Conservation (phyloP, 495 filamentous ascomycete genomes). For the Talaromyces proteolyticus region DNA sequence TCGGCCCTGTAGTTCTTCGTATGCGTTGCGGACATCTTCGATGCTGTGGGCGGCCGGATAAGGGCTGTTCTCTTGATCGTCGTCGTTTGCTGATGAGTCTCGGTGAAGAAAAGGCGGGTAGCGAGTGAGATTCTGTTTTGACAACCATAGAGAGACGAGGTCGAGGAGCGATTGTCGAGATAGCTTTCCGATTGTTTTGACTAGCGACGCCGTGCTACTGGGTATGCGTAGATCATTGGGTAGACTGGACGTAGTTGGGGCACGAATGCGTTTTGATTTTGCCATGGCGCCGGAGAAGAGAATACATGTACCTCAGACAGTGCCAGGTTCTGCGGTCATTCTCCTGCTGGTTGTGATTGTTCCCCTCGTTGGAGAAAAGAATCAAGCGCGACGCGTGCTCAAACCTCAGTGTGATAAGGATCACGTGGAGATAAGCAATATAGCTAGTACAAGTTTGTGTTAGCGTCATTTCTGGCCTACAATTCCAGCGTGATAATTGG, state of each 20-base stretch:
- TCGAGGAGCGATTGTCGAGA: constrained; percentile 64
- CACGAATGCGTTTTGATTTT: constrained; percentile 25
- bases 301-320: background rate
- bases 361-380: too few relatives aligned
- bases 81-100: constrained; percentile 14
- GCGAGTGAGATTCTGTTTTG: constrained; percentile 50
- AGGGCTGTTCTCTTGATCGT: constrained; percentile 38
- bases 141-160: constrained; percentile 69
- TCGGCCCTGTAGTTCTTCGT: constrained; percentile 44
- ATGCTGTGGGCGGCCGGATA: constrained; percentile 58
- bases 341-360: background rate
- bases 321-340: background rate
- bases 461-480: too few relatives aligned
- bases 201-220: constrained; percentile 54
- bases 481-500: too few relatives aligned
- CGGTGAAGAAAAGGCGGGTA: constrained; percentile 37
- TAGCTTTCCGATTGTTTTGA: constrained; percentile 60
- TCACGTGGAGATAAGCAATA: background rate
- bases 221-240: constrained; percentile 55
- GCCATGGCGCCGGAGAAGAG: background rate
- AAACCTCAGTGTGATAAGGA: background rate
- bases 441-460: too few relatives aligned
- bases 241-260: constrained; percentile 43
- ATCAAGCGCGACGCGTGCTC: background rate
- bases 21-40: constrained; percentile 57